Conservation (phyloP, 331 rosid species). For the Erythrophleum ivorense region DNA sequence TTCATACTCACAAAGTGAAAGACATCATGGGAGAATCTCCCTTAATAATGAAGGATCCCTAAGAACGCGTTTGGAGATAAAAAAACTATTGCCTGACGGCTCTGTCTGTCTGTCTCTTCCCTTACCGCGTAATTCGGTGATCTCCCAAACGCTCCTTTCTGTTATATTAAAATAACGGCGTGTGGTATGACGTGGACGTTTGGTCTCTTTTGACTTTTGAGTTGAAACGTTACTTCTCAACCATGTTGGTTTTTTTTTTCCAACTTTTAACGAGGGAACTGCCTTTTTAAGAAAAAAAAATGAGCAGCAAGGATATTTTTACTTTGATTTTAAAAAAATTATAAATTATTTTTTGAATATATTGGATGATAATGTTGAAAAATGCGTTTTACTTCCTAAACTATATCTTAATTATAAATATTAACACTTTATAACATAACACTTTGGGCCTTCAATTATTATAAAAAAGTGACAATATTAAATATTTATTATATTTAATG, state of each 20-base stretch:
- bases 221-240: neutral
- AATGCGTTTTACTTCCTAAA: too few species aligned
- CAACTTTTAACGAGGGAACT: too few species aligned
- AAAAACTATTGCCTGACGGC: neutral
- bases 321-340: too few species aligned
- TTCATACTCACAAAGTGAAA: conserved; percentile 9
- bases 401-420: too few species aligned
- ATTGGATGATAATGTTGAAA: too few species aligned
- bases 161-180: neutral
- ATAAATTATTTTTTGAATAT: too few species aligned
- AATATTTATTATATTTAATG: too few species aligned
- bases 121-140: neutral
- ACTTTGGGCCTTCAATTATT: too few species aligned
- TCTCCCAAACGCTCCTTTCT: neutral
- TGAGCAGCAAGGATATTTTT: too few species aligned
- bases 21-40: conserved; percentile 18
- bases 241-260: neutral
- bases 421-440: too few species aligned
- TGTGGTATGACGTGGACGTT: neutral
- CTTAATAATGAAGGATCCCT: neutral
- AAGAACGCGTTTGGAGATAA: neutral
- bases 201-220: neutral
- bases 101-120: neutral
- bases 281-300: too few species aligned
- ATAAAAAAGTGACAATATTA: too few species aligned